Evolutionary conservation across 2,329 filamentous ascomycete genomes (phyloP), one percentile per base, ranked within the genome.

Genomic region (Cladosporium austrohemisphaericum): DNA sequence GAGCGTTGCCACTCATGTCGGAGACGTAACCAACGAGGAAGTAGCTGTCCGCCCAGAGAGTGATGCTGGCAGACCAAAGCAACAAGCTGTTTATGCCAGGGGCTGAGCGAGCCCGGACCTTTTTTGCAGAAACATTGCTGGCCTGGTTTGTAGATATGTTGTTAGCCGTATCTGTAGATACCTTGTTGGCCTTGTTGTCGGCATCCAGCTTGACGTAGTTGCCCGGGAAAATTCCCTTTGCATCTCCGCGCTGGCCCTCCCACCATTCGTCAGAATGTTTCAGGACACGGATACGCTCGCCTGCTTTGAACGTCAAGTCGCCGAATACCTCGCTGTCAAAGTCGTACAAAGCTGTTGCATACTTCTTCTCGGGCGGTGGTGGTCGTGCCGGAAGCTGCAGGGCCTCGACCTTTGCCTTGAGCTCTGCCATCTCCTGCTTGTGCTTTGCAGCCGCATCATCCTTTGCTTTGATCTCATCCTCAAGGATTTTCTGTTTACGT

Each of bases 211-310:
- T 31, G 3, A 26, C 29, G 22, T 49, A 49, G 16, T 49, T 49
- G 2, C 36, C 36, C 18, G 46, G 46, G 31, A 49, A 49, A n/a
- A 41, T 29, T 1, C 46, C 46, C 0, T 19, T 41, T 6, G 13
- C 3, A 9, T 20, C 28, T 10, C 26, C 18, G 11, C 41, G 16
- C 3, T 41, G 14, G 9, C 46, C 46, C 3, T 26, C 35, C 46
- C 46, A 41, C 46, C 46, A 94, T 63, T 93, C 88, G 67, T 93
- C 85, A 16, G 81, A 93, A 71, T 85, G 88, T 71, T 87, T 87
- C 23, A 90, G 62, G 3, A 94, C 83, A 36, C 76, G 80, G 58
- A 94, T 94, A 37, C 78, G 75, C 60, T 93, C 88, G 1, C 88
- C 88, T 65, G 90, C 85, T 22, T 75, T 74, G 63, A 94, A 93